Evolutionary conservation across 2,329 filamentous ascomycete genomes (phyloP), one percentile per base, ranked within the genome.

Genomic region (Thelonectria blattea): DNA sequence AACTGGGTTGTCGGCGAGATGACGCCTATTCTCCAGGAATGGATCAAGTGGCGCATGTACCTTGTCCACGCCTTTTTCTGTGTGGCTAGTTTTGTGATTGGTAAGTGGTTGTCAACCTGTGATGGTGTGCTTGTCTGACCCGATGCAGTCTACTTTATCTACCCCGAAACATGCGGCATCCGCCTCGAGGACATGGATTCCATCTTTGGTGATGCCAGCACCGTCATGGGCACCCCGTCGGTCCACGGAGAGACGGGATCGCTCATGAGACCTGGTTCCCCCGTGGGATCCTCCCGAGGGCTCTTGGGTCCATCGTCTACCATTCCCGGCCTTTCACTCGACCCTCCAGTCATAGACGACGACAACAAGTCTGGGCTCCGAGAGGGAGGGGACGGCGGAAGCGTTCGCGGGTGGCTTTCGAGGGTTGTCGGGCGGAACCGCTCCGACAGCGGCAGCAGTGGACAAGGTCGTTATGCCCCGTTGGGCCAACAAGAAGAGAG

Each of bases 1-100:
- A 99, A 99, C 78, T 99, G 93, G 91, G 82, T 98, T 24, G 95
- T 98, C 3, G 95, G 95, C 67, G 92, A 96, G 77, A 86, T 98
- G 83, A 99, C 95, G 0, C 95, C 95, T 2, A 88, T 98, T 56
- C 81, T 98, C 61, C 94, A 99, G 75, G 92, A 95, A 70, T 88
- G 85, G 78, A 98, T 99, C 71, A 87, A 90, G 70, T 99, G 95
- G 95, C 88, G 95, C 34, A 81, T 98, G 62, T 99, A 99, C 72
- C 84, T 99, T 49, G 83, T 99, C 15, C 95, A 99, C 76, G 95
- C 95, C 2, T 97, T 98, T 76, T 98, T 97, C 80, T 99, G 95
- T 75, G 92, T 92, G 54, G 88, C 89, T 66, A 97, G 92, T 84
- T 97, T 99, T 74, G 90, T 99, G 58, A 88, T 98, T 79, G 95